Base-by-base conservation (phyloP, 306 rosid species). In the Cicer cuneatum region DNA sequence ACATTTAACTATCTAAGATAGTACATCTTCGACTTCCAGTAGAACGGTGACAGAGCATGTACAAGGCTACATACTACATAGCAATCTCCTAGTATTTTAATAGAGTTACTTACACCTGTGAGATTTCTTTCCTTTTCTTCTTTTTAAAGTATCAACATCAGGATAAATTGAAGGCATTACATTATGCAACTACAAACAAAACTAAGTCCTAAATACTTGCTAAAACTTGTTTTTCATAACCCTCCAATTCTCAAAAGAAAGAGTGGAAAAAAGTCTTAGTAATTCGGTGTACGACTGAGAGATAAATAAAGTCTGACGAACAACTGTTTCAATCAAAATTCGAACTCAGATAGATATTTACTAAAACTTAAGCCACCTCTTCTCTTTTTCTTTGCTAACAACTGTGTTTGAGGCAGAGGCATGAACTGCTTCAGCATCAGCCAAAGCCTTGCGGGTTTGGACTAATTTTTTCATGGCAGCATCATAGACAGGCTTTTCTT, bases 321-420 rank as follows among this genome's bases (percentile, higher is more conserved):
- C 35, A 0, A 29, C 3, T 29, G 35, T 29, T 29, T 29, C 35
- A 4, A 5, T 29, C 35, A 29, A 5, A 29, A 29, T 29, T 29
- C 35, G 35, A 29, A 4, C 5, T 29, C 35, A 3, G 35, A 29
- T 38, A 33, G 56, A 60, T 19, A 69, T 58, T 14, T 54, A 21
- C 89, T 88, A 94, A 86, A 94, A 94, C 83, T 91, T 94, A 5
- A 94, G 90, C 98, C 98, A 94, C 82, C 82, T 88, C 81, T 88
- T 94, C 76, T 94, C 98, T 81, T 91, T 94, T 71, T 94, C 98
- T 83, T 77, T 83, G 83, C 92, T 88, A 74, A 73, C 82, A 72
- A 94, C 89, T n/a, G 93, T 85, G 85, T 87, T 83, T 12, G 97
- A 90, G 2, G 96, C 98, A 11, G 98, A 91, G 5, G 92, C 88